Conservation (phyloP, 768 basidiomycete genomes). For the Lactarius sanguifluus region DNA sequence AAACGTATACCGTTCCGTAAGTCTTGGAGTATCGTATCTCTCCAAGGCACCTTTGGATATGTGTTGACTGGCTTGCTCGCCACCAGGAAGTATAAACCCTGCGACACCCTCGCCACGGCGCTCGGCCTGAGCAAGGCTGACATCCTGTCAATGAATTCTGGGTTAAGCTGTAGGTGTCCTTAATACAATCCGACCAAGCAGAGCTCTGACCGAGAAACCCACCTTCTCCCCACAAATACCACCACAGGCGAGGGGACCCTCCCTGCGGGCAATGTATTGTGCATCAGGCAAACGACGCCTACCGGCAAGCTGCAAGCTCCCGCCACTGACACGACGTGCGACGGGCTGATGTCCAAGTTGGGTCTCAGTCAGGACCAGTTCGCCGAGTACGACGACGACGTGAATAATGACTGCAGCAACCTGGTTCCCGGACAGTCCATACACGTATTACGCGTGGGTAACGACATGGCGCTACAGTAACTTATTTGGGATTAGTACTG, state of each 20-base stretch:
- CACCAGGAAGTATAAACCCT: constrained; percentile 1
- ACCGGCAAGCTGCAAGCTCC: neutral
- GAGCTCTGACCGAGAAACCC: neutral
- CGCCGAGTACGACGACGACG: constrained; percentile 15
- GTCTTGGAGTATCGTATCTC: neutral
- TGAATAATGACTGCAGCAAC: constrained; percentile 13
- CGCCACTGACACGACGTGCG: constrained; percentile 1
- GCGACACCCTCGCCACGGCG: neutral
- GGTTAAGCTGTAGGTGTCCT: neutral
- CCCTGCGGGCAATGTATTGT: neutral
- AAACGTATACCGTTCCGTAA: neutral
- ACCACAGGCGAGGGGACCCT: constrained; percentile 1
- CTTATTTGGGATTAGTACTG: constrained; percentile 11
- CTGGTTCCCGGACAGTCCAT: constrained; percentile 11
- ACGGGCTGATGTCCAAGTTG: neutral
- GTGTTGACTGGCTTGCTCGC: no score
- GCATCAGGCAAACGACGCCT: neutral
- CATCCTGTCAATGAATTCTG: constrained; percentile 13
- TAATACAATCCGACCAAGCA: neutral
- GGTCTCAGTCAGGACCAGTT: neutral
- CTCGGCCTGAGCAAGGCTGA: neutral
- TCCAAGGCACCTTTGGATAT: neutral
- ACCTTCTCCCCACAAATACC: neutral
- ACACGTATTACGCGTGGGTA: neutral
- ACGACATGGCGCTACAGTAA: neutral